phyloP scores from a whole-genome alignment of 1,284 basidiomycete species.

The Irpex sp. region DNA sequence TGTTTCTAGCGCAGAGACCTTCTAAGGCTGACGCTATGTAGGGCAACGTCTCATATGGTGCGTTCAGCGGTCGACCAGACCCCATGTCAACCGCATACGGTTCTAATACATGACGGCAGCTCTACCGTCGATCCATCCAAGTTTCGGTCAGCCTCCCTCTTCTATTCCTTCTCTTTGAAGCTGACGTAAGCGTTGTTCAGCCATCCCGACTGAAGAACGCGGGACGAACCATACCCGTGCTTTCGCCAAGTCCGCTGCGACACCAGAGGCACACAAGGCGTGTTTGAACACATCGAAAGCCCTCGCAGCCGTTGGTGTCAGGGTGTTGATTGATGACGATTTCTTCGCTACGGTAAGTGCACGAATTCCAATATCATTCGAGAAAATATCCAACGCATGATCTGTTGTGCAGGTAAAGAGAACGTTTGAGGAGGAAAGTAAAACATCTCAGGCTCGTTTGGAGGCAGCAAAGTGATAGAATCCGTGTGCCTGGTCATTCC shows the following conservation, averaged over 20 bases:
- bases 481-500: neutral
- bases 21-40: conserved; percentile 20
- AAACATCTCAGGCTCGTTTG: neutral
- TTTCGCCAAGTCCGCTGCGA: conserved; percentile 58
- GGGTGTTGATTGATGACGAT: conserved; percentile 49
- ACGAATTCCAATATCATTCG: neutral
- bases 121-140: conserved; percentile 48
- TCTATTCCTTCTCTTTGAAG: neutral
- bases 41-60: conserved; percentile 70
- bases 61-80: neutral
- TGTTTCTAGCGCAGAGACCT: neutral
- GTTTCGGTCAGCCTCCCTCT: conserved; percentile 43
- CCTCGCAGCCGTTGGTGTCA: conserved; percentile 57
- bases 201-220: conserved; percentile 58
- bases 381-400: neutral
- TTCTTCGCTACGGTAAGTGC: conserved; percentile 51
- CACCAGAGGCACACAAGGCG: conserved; percentile 58
- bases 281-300: conserved; percentile 58
- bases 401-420: conserved; percentile 27
- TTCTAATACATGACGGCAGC: conserved; percentile 6
- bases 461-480: neutral
- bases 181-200: conserved; percentile 29
- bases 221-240: conserved; percentile 68
- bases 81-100: neutral
- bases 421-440: conserved; percentile 34